These are phyloP conservation scores for Irpex sp. DNA, from an alignment of 1,284 basidiomycete genomes.

Conservation along the genomic window DNA sequence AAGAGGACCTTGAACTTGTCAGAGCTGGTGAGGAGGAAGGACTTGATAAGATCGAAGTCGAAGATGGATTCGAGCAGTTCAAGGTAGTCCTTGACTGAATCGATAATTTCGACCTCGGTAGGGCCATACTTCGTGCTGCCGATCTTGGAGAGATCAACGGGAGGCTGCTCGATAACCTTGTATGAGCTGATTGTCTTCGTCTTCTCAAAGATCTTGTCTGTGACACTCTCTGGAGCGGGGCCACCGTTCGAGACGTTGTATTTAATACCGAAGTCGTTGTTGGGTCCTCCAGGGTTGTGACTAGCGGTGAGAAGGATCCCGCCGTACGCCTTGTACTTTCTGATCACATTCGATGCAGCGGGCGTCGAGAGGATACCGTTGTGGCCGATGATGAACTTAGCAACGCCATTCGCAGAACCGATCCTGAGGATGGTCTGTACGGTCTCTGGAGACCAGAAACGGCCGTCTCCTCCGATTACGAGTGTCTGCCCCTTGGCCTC, in stretches of 20 bases:
- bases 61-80: conserved; percentile 86
- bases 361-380: conserved; percentile 94
- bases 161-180: conserved; percentile 77
- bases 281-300: conserved; percentile 97
- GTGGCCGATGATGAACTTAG: conserved; percentile 87
- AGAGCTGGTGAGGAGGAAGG: conserved; percentile 74
- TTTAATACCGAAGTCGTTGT: conserved; percentile 99
- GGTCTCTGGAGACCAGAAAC: conserved; percentile 89
- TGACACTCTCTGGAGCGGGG: conserved; percentile 93
- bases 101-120: conserved; percentile 86
- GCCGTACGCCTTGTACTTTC: conserved; percentile 93
- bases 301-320: conserved; percentile 97
- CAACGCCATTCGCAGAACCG: conserved; percentile 88
- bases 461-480: conserved; percentile 96
- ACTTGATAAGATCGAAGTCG: conserved; percentile 91
- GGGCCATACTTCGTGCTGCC: conserved; percentile 82
- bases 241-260: conserved; percentile 98
- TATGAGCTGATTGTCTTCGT: conserved; percentile 87
- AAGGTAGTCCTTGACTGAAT: conserved; percentile 92
- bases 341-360: conserved; percentile 93
- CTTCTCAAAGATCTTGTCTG: conserved; percentile 90
- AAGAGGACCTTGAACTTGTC: conserved; percentile 87
- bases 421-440: conserved; percentile 91
- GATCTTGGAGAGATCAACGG: conserved; percentile 73
- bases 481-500: conserved; percentile 80